Evolutionary conservation across 805 yeast genomes (phyloP), one percentile per base, ranked within the genome.

Genomic region (Metahyphopichia silvanorum): DNA sequence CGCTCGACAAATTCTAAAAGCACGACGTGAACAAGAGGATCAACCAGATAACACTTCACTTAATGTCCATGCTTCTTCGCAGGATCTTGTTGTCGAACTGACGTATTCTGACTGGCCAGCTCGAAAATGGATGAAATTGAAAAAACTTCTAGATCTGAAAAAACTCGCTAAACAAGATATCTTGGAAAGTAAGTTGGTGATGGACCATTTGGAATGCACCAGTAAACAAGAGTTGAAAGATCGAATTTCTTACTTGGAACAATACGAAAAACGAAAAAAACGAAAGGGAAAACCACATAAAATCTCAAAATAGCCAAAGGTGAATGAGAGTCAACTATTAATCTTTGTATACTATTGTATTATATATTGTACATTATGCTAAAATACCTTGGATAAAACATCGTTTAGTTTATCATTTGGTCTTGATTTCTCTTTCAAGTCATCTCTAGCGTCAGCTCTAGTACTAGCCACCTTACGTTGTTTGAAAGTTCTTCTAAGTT

Each of bases 391-490:
- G 11, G 72, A 69, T 35, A 81, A 62, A 17, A 80, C 80, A n/a
- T 54, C 52, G 42, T 63, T 51, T 42, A 74, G 47, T 46, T 69
- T 69, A 16, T 58, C 61, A 27, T 59, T 47, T 16, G 57, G 70
- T 45, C 55, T 62, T 12, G 65, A 56, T 16, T 59, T 55, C 23
- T 56, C 56, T 41, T 77, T 76, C 25, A 71, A 61, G 16, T 59
- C 53, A 1, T 60, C 55, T 12, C 69, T 64, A 8, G 86, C 88
- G 38, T 72, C 77, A 0, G 86, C 82, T 46, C 94, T 72, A 11
- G 72, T 72, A 6, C 86, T 77, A 9, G 79, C 63, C 12, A 84
- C 82, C 21, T 71, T 71, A 42, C 87, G 51, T 57, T 89, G 98
- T 37, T 72, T 74, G 55, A 87, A 87, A 13, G 63, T 67, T 52